Evolutionary conservation across 169 alveolate genomes (phyloP).

Genomic region (Haemoproteus tartakovskyi): DNA sequence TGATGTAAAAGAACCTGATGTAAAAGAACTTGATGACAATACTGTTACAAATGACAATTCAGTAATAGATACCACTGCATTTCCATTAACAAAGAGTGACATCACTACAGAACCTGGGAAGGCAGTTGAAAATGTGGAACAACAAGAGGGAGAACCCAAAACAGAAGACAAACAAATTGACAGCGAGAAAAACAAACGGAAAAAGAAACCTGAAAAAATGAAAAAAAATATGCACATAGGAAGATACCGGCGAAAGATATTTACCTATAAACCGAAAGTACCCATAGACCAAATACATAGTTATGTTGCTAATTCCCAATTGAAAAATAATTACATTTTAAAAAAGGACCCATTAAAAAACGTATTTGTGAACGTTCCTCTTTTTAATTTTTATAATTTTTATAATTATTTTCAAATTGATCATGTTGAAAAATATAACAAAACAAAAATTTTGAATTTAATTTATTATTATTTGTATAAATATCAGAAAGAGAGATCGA

Average conservation of each 20-base stretch:
- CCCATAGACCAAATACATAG: slow-evolving; percentile 41
- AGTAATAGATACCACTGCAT: too few relatives aligned
- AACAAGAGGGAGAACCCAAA: neutral
- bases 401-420: slow-evolving; percentile 62
- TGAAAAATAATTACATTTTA: slow-evolving; percentile 36
- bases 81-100: too few relatives aligned
- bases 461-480: slow-evolving; percentile 57
- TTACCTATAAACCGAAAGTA: slow-evolving; percentile 28
- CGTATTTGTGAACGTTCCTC: slow-evolving; percentile 55
- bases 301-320: slow-evolving; percentile 28
- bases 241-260: slow-evolving; percentile 41
- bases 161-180: neutral
- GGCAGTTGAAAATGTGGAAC: too few relatives aligned
- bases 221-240: slow-evolving; percentile 65
- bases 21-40: too few relatives aligned
- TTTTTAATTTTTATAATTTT: slow-evolving; percentile 60
- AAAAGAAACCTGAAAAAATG: slow-evolving; percentile 42
- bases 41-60: too few relatives aligned
- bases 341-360: slow-evolving; percentile 53
- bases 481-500: slow-evolving; percentile 47
- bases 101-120: too few relatives aligned
- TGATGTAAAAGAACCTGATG: neutral
- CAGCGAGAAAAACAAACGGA: neutral
- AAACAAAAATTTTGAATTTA: slow-evolving; percentile 46
- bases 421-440: slow-evolving; percentile 62